Evolutionary conservation across 2,329 filamentous ascomycete species (phyloP).

Genomic region (Fusarium circinatum): DNA sequence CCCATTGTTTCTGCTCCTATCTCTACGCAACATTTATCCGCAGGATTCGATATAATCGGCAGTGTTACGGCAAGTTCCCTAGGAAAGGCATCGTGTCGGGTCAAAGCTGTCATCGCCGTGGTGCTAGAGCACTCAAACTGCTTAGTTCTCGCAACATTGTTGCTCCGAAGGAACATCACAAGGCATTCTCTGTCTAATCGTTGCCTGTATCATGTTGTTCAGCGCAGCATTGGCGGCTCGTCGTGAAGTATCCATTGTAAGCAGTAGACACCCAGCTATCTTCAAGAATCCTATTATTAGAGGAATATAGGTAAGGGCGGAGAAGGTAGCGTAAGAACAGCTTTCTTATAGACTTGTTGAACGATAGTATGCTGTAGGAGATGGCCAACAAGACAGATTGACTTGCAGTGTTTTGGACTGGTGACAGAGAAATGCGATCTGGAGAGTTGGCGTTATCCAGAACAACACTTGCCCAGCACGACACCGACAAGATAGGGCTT

Average conservation of each 20-base stretch:
- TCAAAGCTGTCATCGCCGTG: accelerated
- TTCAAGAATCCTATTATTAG: too few relatives aligned
- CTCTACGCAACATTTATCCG: accelerated
- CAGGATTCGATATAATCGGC: accelerated
- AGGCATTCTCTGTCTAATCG: not conserved
- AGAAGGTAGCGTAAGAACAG: accelerated
- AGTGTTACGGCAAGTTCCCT: accelerated
- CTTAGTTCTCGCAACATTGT: not conserved
- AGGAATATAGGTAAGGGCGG: accelerated
- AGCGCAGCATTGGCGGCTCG: not conserved
- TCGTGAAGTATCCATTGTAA: accelerated
- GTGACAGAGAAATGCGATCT: not conserved
- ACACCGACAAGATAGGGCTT: accelerated
- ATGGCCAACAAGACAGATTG: not conserved
- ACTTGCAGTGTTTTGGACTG: not conserved
- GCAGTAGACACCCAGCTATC: too few relatives aligned
- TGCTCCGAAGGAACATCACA: accelerated
- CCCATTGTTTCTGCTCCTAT: accelerated
- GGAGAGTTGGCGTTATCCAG: not conserved
- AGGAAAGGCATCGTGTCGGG: accelerated
- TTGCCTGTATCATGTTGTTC: not conserved
- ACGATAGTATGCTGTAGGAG: not conserved
- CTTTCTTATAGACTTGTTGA: not conserved
- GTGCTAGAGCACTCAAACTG: not conserved
- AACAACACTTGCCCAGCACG: not conserved